phyloP scores from a whole-genome alignment of 2,329 filamentous ascomycete genomes.

The Fusarium incarnatum region DNA sequence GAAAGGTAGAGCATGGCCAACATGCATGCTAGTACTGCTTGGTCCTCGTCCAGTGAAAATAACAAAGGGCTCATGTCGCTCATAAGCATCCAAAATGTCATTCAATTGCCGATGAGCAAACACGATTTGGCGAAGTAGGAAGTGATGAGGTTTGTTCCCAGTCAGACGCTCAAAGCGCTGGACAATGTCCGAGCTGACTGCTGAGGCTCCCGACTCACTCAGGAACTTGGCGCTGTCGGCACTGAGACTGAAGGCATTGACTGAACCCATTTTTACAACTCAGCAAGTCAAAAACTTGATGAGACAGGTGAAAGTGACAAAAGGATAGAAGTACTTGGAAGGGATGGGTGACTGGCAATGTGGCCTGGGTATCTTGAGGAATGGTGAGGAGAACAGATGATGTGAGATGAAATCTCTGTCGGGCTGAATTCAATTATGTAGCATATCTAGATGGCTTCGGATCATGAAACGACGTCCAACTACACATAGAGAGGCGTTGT shows the following conservation, averaged over 20 bases:
- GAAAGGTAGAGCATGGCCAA: slow-evolving; percentile 9
- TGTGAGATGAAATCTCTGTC: not conserved
- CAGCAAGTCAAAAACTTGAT: not conserved
- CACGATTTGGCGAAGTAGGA: not conserved
- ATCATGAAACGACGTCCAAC: not conserved
- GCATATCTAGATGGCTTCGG: not conserved
- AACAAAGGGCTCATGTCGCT: slow-evolving; percentile 2
- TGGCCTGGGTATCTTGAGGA: not conserved
- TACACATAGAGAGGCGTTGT: not conserved
- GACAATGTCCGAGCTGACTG: not conserved
- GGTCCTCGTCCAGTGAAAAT: slow-evolving; percentile 10
- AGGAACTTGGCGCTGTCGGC: slow-evolving; percentile 5
- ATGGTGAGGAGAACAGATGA: not conserved
- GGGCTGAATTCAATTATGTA: not conserved
- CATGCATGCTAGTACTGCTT: slow-evolving; percentile 12
- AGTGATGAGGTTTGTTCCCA: slow-evolving; percentile 6
- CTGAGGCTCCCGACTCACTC: not conserved
- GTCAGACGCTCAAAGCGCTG: not conserved
- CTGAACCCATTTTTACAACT: not conserved
- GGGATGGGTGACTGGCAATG: not conserved
- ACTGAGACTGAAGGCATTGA: slow-evolving; percentile 1
- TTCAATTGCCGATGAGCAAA: slow-evolving; percentile 9
- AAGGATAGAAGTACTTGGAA: not conserved
- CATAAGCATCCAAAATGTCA: slow-evolving; percentile 8
- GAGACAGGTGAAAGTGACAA: not conserved